Conservation (phyloP, 331 rosid species). For the Phaseolus coccineus region DNA sequence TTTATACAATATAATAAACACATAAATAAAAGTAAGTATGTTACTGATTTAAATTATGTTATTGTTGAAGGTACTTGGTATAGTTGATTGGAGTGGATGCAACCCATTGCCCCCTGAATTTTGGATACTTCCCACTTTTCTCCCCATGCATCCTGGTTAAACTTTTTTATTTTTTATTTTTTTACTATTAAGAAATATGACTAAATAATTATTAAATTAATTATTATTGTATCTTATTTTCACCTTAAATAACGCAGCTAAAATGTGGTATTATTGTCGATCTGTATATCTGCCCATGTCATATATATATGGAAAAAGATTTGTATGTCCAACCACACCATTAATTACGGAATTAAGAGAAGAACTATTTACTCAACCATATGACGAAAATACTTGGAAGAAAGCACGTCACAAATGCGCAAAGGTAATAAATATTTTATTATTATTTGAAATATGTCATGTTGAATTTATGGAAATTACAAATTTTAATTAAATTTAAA, state of each 20-base stretch:
- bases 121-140: background rate
- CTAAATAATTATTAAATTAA: background rate
- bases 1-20: no score
- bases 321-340: slow-evolving; percentile 61
- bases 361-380: slow-evolving; percentile 51
- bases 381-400: slow-evolving; percentile 42
- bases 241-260: slow-evolving; percentile 51
- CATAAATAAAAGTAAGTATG: background rate
- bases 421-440: slow-evolving; percentile 17
- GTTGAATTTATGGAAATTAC: no score
- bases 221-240: background rate
- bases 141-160: background rate
- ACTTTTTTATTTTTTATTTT: background rate
- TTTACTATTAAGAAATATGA: no score
- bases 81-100: slow-evolving; percentile 30
- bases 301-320: slow-evolving; percentile 60
- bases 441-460: no score
- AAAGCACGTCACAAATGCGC: slow-evolving; percentile 51
- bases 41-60: background rate
- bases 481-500: no score
- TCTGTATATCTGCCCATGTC: background rate
- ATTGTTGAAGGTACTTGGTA: slow-evolving; percentile 58
- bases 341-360: slow-evolving; percentile 52
- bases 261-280: slow-evolving; percentile 48
- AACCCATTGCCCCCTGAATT: slow-evolving; percentile 64